Percentiles rank a stretch among this genome's conserved stretches.
phyloP scores from a whole-genome alignment of 1,284 basidiomycete genomes.

The Microbotryum scabiosae region DNA sequence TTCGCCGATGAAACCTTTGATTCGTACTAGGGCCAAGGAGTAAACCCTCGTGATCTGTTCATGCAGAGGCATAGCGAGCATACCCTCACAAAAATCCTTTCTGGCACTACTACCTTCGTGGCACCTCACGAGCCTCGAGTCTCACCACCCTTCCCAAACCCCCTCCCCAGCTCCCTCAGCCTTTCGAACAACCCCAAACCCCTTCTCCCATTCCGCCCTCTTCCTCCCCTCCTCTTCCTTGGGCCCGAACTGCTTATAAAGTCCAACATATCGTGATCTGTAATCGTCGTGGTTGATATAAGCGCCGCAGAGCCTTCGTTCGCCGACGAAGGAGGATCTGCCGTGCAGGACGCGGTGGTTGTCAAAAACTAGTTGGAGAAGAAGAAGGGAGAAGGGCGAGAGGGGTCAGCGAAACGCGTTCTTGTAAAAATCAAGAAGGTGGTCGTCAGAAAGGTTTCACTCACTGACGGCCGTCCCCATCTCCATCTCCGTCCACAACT shows the following conservation, averaged over 20 bases:
- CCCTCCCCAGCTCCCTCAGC: no score
- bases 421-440: background rate
- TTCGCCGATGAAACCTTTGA: no score
- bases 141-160: no score
- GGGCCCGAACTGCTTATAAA: constrained; percentile 38
- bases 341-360: constrained; percentile 94
- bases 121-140: no score
- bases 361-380: constrained; percentile 58
- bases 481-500: constrained; percentile 81
- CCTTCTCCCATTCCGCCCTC: background rate
- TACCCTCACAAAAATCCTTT: no score
- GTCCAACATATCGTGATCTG: constrained; percentile 61
- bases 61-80: no score
- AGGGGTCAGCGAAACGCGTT: background rate
- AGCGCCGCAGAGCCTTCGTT: constrained; percentile 86
- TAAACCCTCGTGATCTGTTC: no score
- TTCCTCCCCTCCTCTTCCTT: background rate
- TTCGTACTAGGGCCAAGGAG: no score
- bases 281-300: constrained; percentile 90
- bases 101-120: no score
- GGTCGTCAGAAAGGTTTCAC: constrained; percentile 36
- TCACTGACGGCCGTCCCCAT: constrained; percentile 77
- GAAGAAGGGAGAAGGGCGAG: background rate
- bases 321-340: constrained; percentile 76
- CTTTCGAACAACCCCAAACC: no score